phyloP scores from a whole-genome alignment of 2,329 filamentous ascomycete genomes.

The Penicillium sp. region DNA sequence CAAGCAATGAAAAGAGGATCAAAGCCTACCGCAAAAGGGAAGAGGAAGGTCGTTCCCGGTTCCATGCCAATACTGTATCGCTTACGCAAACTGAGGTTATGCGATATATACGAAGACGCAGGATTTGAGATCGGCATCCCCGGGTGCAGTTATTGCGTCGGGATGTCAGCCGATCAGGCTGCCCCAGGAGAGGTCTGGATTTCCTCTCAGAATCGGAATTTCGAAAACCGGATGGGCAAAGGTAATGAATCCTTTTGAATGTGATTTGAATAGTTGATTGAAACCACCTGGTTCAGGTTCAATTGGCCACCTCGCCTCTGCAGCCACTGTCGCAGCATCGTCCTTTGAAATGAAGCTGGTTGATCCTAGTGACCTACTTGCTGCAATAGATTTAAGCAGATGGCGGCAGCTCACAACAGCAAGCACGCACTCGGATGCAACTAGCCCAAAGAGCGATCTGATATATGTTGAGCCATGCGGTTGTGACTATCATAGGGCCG shows the following conservation, averaged over 20 bases:
- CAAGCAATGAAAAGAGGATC: conserved; percentile 34
- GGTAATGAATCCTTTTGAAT: background rate
- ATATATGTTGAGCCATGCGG: conserved; percentile 13
- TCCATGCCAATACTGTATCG: conserved; percentile 38
- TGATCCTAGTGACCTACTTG: conserved; percentile 34
- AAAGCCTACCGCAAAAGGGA: conserved; percentile 31
- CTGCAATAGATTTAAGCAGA: conserved; percentile 26
- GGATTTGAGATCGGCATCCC: conserved; percentile 43
- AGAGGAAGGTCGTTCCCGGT: conserved; percentile 41
- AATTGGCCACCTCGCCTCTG: conserved; percentile 46
- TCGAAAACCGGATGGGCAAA: conserved; percentile 34
- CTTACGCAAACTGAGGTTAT: conserved; percentile 34
- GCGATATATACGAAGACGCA: conserved; percentile 38
- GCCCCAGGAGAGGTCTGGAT: conserved; percentile 44
- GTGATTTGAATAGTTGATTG: background rate
- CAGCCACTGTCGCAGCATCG: conserved; percentile 48
- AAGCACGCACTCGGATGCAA: background rate
- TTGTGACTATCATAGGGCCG: background rate
- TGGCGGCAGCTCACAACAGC: background rate
- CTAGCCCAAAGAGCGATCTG: background rate
- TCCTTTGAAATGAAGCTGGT: conserved; percentile 46
- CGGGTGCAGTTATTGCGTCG: conserved; percentile 46
- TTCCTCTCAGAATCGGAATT: conserved; percentile 46
- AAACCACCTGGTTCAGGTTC: conserved; percentile 10
- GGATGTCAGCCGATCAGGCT: conserved; percentile 41